Conservation (phyloP, 495 filamentous ascomycete species). For the Hypoxylon intermedium region DNA sequence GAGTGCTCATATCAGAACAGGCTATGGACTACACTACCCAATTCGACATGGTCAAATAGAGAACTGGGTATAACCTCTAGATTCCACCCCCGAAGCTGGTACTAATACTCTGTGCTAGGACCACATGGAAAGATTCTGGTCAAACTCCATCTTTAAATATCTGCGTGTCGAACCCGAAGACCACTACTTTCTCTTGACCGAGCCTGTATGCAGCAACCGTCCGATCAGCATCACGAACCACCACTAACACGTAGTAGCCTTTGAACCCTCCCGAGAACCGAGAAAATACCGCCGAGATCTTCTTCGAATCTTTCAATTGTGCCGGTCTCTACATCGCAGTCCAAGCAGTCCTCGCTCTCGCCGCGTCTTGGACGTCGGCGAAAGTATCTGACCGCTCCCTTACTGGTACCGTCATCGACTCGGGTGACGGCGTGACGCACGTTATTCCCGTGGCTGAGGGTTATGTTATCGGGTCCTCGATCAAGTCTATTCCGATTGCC, state of each 20-base stretch:
- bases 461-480: slow-evolving; percentile 97
- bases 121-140: slow-evolving; percentile 99
- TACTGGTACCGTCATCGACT: slow-evolving; percentile 97
- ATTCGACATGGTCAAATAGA: slow-evolving; percentile 98
- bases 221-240: not conserved
- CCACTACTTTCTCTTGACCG: slow-evolving; percentile 96
- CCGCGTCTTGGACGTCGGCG: slow-evolving; percentile 96
- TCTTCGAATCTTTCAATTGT: slow-evolving; percentile 99
- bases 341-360: slow-evolving; percentile 93
- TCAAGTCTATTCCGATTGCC: slow-evolving; percentile 97
- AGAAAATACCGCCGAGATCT: slow-evolving; percentile 98
- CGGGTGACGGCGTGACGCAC: slow-evolving; percentile 96
- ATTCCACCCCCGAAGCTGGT: not conserved
- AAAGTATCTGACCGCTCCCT: slow-evolving; percentile 97
- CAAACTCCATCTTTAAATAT: slow-evolving; percentile 99
- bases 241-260: slow-evolving; percentile 64
- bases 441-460: slow-evolving; percentile 98
- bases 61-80: slow-evolving; percentile 75
- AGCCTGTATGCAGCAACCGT: slow-evolving; percentile 69
- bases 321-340: slow-evolving; percentile 98
- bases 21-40: slow-evolving; percentile 95
- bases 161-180: slow-evolving; percentile 97
- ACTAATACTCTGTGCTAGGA: slow-evolving; percentile 63
- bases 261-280: slow-evolving; percentile 98
- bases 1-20: slow-evolving; percentile 51